These are phyloP conservation scores for Bruguiera parviflora DNA, from an alignment of 345 rosid species.

Conservation along the genomic window DNA sequence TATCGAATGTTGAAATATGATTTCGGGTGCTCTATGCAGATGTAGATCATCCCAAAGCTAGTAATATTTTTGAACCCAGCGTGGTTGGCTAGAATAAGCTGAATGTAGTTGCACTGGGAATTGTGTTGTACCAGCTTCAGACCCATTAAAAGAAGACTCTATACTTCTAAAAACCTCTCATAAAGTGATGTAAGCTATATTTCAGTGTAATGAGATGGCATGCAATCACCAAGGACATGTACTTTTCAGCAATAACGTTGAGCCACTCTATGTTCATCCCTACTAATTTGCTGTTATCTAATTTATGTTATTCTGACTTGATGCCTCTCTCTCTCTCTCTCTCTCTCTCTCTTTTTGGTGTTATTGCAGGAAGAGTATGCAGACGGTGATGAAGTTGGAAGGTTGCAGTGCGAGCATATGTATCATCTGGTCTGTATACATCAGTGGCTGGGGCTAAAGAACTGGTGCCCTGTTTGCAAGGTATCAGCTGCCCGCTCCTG, in stretches of 20 bases:
- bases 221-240: no score
- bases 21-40: neutral
- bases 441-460: constrained; percentile 86
- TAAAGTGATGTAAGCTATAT: no score
- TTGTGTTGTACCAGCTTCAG: neutral
- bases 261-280: no score
- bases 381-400: constrained; percentile 71
- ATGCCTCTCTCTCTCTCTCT: neutral
- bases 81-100: no score
- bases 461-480: constrained; percentile 96
- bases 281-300: no score
- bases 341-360: neutral
- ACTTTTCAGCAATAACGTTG: no score
- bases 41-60: neutral
- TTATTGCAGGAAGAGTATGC: constrained; percentile 75
- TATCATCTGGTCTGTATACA: constrained; percentile 66
- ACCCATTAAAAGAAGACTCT: neutral
- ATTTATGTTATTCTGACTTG: no score
- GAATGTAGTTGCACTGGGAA: neutral
- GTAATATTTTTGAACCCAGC: no score
- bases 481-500: constrained; percentile 46
- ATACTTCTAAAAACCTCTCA: no score
- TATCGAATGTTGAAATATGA: neutral
- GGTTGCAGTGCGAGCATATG: constrained; percentile 67
- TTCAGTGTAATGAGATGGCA: no score